Evolutionary conservation across 495 filamentous ascomycete species (phyloP).

Genomic region (Penicillium longicatenatum): DNA sequence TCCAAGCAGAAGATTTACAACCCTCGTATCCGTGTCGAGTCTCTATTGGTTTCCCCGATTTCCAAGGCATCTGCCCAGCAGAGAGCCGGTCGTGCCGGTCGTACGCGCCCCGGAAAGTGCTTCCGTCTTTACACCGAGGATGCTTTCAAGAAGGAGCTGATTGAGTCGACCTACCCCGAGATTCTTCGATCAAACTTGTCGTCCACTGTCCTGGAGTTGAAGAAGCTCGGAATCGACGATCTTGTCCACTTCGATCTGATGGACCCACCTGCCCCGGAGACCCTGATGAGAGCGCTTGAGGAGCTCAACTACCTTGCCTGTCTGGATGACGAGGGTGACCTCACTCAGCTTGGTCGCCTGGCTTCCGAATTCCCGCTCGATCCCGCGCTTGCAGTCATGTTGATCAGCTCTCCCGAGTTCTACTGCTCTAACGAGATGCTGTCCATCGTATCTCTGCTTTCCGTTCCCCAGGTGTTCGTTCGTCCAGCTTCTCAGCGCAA

Average conservation of each 20-base stretch:
- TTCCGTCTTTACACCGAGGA: conserved; percentile 95
- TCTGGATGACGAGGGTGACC: conserved; percentile 91
- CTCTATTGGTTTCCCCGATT: conserved; percentile 91
- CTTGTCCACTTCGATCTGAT: conserved; percentile 98
- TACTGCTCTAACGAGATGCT: conserved; percentile 99
- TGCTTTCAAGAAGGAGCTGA: conserved; percentile 97
- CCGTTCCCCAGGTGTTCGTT: conserved; percentile 92
- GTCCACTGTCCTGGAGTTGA: conserved; percentile 92
- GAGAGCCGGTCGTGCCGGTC: conserved; percentile 96
- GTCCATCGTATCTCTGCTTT: conserved; percentile 90
- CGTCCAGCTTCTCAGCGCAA: conserved; percentile 81
- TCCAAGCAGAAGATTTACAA: conserved; percentile 99
- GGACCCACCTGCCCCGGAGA: conserved; percentile 98
- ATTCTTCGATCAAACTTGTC: conserved; percentile 92
- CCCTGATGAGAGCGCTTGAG: conserved; percentile 96
- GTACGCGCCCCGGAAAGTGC: conserved; percentile 96
- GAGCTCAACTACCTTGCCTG: conserved; percentile 98
- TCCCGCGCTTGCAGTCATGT: conserved; percentile 93
- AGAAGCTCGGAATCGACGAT: conserved; percentile 95
- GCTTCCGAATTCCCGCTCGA: conserved; percentile 97
- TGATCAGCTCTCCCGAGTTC: conserved; percentile 96
- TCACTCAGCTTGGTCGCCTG: conserved; percentile 80
- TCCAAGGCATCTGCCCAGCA: conserved; percentile 99
- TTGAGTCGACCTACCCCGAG: conserved; percentile 95
- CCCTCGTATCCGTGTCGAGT: conserved; percentile 93